Percentiles rank a stretch among this genome's conserved stretches.
Conservation (phyloP, 2,329 filamentous ascomycete species). For the Alternaria hordeiaustralica region DNA sequence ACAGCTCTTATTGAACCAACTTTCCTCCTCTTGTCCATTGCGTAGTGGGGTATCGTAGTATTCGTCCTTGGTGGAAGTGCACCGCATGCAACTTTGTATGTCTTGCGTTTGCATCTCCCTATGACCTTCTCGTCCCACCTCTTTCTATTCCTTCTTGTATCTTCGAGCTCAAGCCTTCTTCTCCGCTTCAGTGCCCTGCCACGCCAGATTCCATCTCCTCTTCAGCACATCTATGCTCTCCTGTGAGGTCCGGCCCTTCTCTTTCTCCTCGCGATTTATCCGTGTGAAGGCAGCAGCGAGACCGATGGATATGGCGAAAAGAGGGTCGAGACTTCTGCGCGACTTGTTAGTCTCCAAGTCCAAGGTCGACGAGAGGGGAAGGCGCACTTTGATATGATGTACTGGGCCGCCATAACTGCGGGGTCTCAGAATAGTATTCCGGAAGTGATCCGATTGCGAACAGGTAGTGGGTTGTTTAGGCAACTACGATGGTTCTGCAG, state of each 20-base stretch:
- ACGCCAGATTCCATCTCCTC: constrained; percentile 46
- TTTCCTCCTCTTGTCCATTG: neutral
- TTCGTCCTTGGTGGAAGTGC: neutral
- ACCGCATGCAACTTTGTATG: neutral
- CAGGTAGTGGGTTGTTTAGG: neutral
- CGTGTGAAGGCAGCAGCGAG: constrained; percentile 51
- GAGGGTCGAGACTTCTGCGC: constrained; percentile 54
- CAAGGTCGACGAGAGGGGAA: neutral
- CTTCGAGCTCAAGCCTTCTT: neutral
- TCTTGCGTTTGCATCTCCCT: neutral
- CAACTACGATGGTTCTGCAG: neutral
- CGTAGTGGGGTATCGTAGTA: neutral
- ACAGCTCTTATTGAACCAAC: no score
- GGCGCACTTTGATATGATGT: constrained; percentile 55
- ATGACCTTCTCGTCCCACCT: neutral
- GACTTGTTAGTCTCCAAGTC: neutral
- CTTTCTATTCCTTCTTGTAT: neutral
- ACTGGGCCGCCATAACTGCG: constrained; percentile 42
- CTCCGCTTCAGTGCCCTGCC: constrained; percentile 17
- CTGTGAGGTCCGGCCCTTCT: constrained; percentile 50
- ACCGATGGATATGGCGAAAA: constrained; percentile 59
- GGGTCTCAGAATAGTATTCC: neutral
- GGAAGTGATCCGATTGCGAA: neutral
- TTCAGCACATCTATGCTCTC: constrained; percentile 51
- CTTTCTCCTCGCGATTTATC: constrained; percentile 56